Base-by-base conservation (phyloP, 495 filamentous ascomycete species). In the Xanthoparmelia taractica region DNA sequence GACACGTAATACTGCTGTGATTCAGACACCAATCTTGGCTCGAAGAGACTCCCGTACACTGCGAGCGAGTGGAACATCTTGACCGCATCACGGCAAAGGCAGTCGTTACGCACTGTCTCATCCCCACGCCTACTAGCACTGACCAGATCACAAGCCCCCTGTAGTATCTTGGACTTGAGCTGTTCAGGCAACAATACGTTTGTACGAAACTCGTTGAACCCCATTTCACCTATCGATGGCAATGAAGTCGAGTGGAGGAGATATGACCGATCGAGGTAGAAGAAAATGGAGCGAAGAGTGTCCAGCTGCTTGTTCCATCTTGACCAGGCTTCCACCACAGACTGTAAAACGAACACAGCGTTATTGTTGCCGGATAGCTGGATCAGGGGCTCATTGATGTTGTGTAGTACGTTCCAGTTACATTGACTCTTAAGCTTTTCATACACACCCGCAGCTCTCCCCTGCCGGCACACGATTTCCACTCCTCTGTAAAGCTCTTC, bases 401-500 rank as follows among this genome's bases (percentile, higher is more conserved):
- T 78, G 1, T 77, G 77, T 38, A 71, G 67, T 34, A 96, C 76
- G 74, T 89, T 82, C 20, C 71, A 76, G 57, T 84, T 83, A 73
- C 87, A 92, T 62, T 81, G 79, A 25, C 75, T 75, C 63, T 81
- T 78, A 50, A 96, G 74, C 66, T 79, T 79, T 54, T 83, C 78
- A 52, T 80, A 85, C 47, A 96, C 71, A 23, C 81, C 73, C n/a
- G 78, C 75, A 2, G 90, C 87, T 65, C 82, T 80, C 4, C 85
- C 88, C 64, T 87, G 85, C 59, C 89, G 82, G 72, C 94, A 97
- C 0, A 95, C 79, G 69, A 93, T 92, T 77, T 97, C 93, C 0
- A 92, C 89, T 0, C 89, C 91, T 37, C 88, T 83, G 72, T 97
- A 97, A 13, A 98, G 79, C 63, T 90, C 87, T 72, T 97, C 94